Evolutionary conservation across 176 grass and related monocot species (phyloP).

Genomic region (Musa beccarii): DNA sequence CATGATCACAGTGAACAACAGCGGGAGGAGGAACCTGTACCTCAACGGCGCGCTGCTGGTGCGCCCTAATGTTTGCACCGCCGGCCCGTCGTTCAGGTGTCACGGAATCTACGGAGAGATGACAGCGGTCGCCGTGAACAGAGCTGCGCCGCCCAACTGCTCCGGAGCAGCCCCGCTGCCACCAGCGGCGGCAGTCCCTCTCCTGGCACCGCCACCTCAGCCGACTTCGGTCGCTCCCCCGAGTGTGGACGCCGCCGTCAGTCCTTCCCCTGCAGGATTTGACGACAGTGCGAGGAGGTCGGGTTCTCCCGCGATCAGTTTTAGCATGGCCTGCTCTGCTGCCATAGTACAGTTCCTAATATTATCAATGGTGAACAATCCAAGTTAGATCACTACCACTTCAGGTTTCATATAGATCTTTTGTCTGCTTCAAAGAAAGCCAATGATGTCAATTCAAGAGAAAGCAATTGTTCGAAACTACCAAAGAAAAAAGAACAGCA

Average conservation of each 20-base stretch:
- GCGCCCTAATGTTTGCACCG: slow-evolving; percentile 30
- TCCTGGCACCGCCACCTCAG: slow-evolving; percentile 11
- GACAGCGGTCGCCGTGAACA: slow-evolving; percentile 14
- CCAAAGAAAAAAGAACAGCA: too few species aligned
- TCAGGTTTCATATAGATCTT: too few species aligned
- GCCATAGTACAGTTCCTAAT: background rate
- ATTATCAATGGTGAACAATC: too few species aligned
- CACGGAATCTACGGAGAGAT: slow-evolving; percentile 46
- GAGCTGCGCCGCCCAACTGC: slow-evolving; percentile 18
- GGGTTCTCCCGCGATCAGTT: background rate
- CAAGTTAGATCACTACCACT: too few species aligned
- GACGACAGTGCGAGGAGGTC: background rate
- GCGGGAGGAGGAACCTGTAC: slow-evolving; percentile 31
- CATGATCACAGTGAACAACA: slow-evolving; percentile 34
- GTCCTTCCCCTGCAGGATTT: background rate
- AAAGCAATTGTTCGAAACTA: too few species aligned
- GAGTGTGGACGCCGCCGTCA: background rate
- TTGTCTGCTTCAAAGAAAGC: too few species aligned
- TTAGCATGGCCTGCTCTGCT: background rate
- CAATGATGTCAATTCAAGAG: too few species aligned
- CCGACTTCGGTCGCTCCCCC: slow-evolving; percentile 25
- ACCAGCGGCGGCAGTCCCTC: slow-evolving; percentile 14
- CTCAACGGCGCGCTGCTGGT: slow-evolving; percentile 39
- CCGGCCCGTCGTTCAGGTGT: slow-evolving; percentile 33
- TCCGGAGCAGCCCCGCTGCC: slow-evolving; percentile 6